Conservation (phyloP, 2,329 filamentous ascomycete species). For the Trichoderma lentiforme region DNA sequence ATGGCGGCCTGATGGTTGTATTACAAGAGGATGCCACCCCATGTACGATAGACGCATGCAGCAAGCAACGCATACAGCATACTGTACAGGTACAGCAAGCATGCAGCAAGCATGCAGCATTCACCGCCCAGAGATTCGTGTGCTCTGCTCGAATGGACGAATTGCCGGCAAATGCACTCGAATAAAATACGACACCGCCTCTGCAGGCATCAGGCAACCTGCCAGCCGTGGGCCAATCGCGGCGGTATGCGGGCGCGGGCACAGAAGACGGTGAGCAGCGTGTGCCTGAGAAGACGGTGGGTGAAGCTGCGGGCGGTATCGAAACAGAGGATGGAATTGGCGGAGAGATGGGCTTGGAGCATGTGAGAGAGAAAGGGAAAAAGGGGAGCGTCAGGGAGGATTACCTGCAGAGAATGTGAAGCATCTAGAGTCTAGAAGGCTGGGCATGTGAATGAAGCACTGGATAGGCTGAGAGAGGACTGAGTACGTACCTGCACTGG, state of each 20-base stretch:
- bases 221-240: neutral
- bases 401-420: neutral
- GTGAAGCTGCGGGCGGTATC: neutral
- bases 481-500: neutral
- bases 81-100: neutral
- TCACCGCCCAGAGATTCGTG: neutral
- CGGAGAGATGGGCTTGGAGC: neutral
- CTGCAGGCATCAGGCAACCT: slow-evolving; percentile 13
- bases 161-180: slow-evolving; percentile 13
- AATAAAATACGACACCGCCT: slow-evolving; percentile 12
- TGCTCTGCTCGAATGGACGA: neutral
- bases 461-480: neutral
- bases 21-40: neutral
- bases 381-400: neutral
- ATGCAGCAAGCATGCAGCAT: neutral
- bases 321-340: neutral
- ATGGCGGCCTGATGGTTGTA: neutral
- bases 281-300: slow-evolving; percentile 15
- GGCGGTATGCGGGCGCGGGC: slow-evolving; percentile 5
- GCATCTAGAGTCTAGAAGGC: neutral
- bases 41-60: slow-evolving; percentile 11
- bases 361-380: neutral
- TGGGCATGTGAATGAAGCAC: neutral
- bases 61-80: neutral
- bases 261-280: slow-evolving; percentile 13